Evolutionary conservation across 768 basidiomycete genomes (phyloP).

Genomic region (Mycena metata): DNA sequence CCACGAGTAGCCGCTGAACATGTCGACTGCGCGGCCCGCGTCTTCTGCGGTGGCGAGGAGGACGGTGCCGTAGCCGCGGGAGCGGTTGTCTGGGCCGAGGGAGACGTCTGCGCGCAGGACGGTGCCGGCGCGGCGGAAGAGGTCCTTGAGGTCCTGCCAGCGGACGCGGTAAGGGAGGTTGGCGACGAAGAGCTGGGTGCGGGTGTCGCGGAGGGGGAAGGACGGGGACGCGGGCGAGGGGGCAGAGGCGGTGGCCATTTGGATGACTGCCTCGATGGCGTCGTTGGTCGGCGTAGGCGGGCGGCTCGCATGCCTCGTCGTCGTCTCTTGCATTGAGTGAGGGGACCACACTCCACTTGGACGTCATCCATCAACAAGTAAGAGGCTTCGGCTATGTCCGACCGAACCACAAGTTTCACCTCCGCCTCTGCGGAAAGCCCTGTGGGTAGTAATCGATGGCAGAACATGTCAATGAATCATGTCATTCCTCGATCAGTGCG

Average conservation of each 20-base stretch:
- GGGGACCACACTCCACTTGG: conserved; percentile 18
- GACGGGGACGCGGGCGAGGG: conserved; percentile 56
- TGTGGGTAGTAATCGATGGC: too few relatives aligned
- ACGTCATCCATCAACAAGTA: conserved; percentile 25
- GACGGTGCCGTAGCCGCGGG: conserved; percentile 94
- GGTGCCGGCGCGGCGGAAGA: conserved; percentile 95
- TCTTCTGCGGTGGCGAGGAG: conserved; percentile 95
- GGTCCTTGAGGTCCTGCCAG: conserved; percentile 99
- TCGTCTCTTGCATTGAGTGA: conserved; percentile 29
- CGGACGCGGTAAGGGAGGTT: conserved; percentile 97
- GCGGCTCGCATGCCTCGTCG: conserved; percentile 19
- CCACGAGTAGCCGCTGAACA: conserved; percentile 98
- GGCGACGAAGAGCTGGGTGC: conserved; percentile 96
- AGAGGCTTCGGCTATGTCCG: too few relatives aligned
- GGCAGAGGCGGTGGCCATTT: conserved; percentile 84
- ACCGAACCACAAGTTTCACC: too few relatives aligned
- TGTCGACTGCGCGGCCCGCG: conserved; percentile 93
- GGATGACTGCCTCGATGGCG: conserved; percentile 94
- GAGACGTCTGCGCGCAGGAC: conserved; percentile 85
- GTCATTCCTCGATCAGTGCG: too few relatives aligned
- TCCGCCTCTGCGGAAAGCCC: too few relatives aligned
- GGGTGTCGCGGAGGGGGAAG: conserved; percentile 78
- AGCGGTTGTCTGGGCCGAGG: conserved; percentile 90
- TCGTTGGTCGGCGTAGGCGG: conserved; percentile 65
- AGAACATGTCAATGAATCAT: too few relatives aligned